Conservation (phyloP, 306 rosid genomes). For the Argentina anserina region DNA sequence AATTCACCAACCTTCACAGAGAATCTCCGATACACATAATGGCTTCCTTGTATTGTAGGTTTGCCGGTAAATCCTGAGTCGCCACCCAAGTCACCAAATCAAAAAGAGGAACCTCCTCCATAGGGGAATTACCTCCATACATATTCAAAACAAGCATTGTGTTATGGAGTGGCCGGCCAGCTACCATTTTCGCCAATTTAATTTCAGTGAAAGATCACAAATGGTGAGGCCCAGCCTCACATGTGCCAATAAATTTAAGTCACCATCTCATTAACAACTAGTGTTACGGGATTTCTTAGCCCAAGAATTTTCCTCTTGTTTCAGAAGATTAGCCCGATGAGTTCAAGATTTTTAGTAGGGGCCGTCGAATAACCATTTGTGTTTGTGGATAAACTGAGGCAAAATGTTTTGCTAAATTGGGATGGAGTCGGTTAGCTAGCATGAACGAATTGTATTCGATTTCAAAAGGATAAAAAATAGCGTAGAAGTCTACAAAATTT, state of each 20-base stretch:
- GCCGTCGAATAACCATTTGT: not conserved
- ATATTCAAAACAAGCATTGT: no score
- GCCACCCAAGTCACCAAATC: no score
- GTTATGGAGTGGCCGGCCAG: no score
- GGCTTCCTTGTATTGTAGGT: no score
- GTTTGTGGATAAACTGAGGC: not conserved
- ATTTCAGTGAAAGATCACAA: conserved; percentile 18
- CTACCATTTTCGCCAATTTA: conserved; percentile 17
- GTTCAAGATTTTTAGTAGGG: not conserved
- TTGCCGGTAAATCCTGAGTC: no score
- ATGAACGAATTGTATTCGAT: not conserved
- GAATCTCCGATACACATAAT: no score
- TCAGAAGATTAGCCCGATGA: not conserved
- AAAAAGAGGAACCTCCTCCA: no score
- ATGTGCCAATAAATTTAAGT: conserved; percentile 31
- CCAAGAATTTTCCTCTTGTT: not conserved
- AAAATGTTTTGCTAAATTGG: not conserved
- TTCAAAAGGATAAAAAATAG: not conserved
- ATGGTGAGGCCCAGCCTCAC: conserved; percentile 21
- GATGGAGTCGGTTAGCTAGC: not conserved
- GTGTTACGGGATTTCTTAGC: not conserved
- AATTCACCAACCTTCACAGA: no score
- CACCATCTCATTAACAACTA: conserved; percentile 21
- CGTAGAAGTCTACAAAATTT: no score
- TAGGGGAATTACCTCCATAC: no score